A percentile compares a stretch with the other conserved stretches of the same genome.
Evolutionary conservation across 192 early-diverging fungal genomes (phyloP).

Genomic region (Cladochytrium replicatum): DNA sequence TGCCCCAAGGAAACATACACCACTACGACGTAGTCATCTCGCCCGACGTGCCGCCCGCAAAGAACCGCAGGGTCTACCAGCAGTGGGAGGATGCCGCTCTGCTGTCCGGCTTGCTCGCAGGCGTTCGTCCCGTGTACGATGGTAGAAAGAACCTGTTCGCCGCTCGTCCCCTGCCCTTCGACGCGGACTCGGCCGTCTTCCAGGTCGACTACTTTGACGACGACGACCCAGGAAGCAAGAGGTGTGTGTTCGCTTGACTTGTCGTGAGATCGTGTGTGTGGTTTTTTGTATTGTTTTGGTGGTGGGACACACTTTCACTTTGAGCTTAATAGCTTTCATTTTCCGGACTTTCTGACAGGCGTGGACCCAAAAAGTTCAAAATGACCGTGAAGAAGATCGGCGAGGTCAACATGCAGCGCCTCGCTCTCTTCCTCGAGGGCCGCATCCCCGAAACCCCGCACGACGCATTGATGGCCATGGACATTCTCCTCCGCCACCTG

Average conservation of each 20-base stretch:
- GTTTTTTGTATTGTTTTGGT: too few relatives aligned
- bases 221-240: constrained; percentile 26
- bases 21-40: constrained; percentile 81
- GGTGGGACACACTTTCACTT: too few relatives aligned
- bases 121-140: constrained; percentile 70
- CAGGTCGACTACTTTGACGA: constrained; percentile 46
- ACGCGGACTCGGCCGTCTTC: constrained; percentile 44
- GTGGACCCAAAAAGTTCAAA: constrained; percentile 46
- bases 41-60: constrained; percentile 68
- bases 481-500: constrained; percentile 72
- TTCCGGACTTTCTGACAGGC: too few relatives aligned
- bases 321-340: too few relatives aligned
- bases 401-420: constrained; percentile 49
- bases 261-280: too few relatives aligned
- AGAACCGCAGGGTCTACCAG: constrained; percentile 62
- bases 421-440: constrained; percentile 36
- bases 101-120: constrained; percentile 1
- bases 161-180: constrained; percentile 41
- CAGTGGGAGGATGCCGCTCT: constrained; percentile 37
- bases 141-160: constrained; percentile 71
- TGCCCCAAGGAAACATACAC: constrained; percentile 57
- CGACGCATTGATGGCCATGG: constrained; percentile 46
- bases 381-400: constrained; percentile 56
- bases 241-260: background rate
- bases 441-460: constrained; percentile 32